Evolutionary conservation across 176 grass and related monocot species (phyloP).

Genomic region (Musa itinerans): DNA sequence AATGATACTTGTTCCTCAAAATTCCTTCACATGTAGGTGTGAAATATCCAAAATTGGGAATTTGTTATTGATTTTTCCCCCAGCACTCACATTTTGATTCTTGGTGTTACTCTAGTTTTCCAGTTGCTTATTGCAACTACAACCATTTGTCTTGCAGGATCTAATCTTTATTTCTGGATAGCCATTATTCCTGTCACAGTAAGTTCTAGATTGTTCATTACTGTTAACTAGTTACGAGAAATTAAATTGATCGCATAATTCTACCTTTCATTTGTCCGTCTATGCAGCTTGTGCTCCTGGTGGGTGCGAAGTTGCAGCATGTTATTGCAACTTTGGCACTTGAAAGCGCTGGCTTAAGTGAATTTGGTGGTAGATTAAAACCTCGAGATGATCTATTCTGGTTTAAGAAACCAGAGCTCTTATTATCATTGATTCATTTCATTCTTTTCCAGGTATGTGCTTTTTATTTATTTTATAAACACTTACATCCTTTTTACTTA

Average conservation of each 20-base stretch:
- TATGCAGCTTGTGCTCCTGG: conserved; percentile 81
- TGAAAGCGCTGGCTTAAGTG: conserved; percentile 66
- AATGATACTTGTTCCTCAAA: neutral
- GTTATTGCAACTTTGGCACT: conserved; percentile 82
- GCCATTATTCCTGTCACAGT: conserved; percentile 82
- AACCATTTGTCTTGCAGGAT: conserved; percentile 52
- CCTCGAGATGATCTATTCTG: conserved; percentile 91
- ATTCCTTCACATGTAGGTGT: neutral
- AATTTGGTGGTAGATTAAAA: conserved; percentile 51
- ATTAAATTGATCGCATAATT: neutral
- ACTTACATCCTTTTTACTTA: neutral
- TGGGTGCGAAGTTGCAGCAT: conserved; percentile 89
- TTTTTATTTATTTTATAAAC: conserved; percentile 4
- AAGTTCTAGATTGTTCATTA: conserved; percentile 21
- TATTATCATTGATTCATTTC: conserved; percentile 88
- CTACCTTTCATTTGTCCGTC: neutral
- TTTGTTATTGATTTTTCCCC: neutral
- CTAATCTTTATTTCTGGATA: conserved; percentile 98
- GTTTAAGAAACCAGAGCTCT: conserved; percentile 95
- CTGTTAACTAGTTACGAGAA: neutral
- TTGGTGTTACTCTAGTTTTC: neutral
- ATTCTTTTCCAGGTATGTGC: conserved; percentile 76
- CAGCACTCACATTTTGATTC: neutral
- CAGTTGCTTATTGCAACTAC: neutral
- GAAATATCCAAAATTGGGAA: too few species aligned